Conservation (phyloP, 2,329 filamentous ascomycete genomes). For the Penicillium sp. region DNA sequence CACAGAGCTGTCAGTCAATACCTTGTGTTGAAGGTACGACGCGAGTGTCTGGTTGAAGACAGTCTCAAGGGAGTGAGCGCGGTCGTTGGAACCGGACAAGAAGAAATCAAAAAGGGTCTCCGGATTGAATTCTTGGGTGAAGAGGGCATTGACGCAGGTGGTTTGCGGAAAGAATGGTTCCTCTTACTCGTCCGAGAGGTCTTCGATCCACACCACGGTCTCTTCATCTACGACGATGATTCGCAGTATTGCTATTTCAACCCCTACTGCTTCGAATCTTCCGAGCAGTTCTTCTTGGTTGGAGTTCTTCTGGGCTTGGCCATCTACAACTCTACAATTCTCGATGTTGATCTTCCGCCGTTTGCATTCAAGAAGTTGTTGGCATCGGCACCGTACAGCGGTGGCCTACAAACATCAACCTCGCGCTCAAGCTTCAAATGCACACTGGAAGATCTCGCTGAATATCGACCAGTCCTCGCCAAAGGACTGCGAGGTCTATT, state of each 20-base stretch:
- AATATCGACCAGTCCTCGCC: slow-evolving; percentile 76
- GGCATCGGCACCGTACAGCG: slow-evolving; percentile 68
- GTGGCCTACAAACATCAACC: slow-evolving; percentile 58
- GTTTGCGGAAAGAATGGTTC: slow-evolving; percentile 93
- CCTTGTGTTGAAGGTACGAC: slow-evolving; percentile 72
- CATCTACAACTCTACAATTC: slow-evolving; percentile 92
- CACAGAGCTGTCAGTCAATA: slow-evolving; percentile 74
- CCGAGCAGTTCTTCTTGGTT: slow-evolving; percentile 88
- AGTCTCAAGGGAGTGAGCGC: slow-evolving; percentile 83
- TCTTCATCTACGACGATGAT: slow-evolving; percentile 90
- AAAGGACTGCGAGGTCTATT: slow-evolving; percentile 73
- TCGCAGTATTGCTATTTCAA: slow-evolving; percentile 94
- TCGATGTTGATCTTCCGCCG: slow-evolving; percentile 83
- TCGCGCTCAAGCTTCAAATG: slow-evolving; percentile 64
- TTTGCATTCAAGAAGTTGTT: slow-evolving; percentile 89
- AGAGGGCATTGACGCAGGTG: slow-evolving; percentile 88
- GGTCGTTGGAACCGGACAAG: slow-evolving; percentile 74
- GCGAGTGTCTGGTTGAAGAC: slow-evolving; percentile 86
- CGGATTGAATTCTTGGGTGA: slow-evolving; percentile 84
- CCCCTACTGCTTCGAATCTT: slow-evolving; percentile 82
- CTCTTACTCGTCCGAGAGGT: slow-evolving; percentile 83
- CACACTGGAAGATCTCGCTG: slow-evolving; percentile 77
- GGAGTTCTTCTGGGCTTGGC: slow-evolving; percentile 85
- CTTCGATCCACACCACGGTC: slow-evolving; percentile 87
- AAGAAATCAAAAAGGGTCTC: slow-evolving; percentile 88